Base-by-base conservation (phyloP, 2,329 filamentous ascomycete genomes). In the Balansia obtecta region DNA sequence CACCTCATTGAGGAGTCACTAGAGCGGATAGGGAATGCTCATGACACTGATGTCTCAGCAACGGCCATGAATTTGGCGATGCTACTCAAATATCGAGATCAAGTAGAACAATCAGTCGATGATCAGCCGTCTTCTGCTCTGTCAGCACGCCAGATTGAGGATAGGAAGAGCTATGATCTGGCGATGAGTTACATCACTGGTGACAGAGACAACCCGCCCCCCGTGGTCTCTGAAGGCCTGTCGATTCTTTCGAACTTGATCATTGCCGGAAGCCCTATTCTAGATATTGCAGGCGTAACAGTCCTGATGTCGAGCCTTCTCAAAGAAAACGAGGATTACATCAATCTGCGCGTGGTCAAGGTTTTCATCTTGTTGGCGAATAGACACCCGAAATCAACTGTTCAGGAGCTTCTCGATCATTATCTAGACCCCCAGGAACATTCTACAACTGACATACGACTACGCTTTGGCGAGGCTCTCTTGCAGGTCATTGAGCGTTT, bases 391-490 rank as follows among this genome's bases (percentile, higher is more conserved):
- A 76, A 73, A 41, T 76, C 82, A 0, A 80, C 82, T 0, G 68
- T 77, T 3, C 72, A 70, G 20, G 82, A 86, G 56, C 66, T 88
- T 0, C 66, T 84, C 0, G 82, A 86, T 22, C 75, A 79, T 41
- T 88, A 88, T 55, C 65, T 85, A 16, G 85, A 89, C 58, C 61
- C 76, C 0, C 68, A 71, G 45, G 82, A 87, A 60, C 69, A 68
- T n/a, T 64, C 68, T 6, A 62, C 69, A 0, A 75, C 85, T 0
- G 84, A 88, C 61, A 72, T 76, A 2, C 76, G 85, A 2, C 70
- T 88, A 0, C 73, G 83, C 9, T 77, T 87, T 54, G 85, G 83
- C 46, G 85, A 89, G 62, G 79, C 81, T 0, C 64, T 86, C 20
- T 58, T 81, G 2, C 79, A 82, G 56, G 76, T 84, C 0, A 72